Base-by-base conservation (phyloP, 75 land plant species). In the Picea sitchensis region DNA sequence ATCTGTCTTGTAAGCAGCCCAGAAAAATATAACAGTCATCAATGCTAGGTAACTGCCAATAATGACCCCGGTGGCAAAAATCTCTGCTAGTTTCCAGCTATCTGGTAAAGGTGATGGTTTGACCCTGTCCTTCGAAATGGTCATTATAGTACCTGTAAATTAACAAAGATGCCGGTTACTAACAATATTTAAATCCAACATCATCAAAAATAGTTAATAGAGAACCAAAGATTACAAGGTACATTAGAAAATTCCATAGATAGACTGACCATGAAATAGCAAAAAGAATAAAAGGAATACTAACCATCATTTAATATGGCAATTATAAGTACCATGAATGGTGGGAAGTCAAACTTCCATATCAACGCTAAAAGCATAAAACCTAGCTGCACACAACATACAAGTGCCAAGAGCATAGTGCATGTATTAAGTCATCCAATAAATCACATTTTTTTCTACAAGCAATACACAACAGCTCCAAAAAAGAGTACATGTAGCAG, bases 251-350 rank as follows among this genome's bases (percentile, higher is more conserved):
- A 51, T 51, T 51, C 12, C 17, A 59, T 1, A 23, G 38, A 12
- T 20, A 18, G 20, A 21, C 47, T 17, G 31, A 80, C 58, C 60
- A 58, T 38, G 8, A 76, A 20, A 61, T 31, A 77, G 36, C 26
- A 15, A 60, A 59, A 73, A 18, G 21, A 26, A 62, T 26, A 78
- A 47, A 36, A 32, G 23, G 26, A 79, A 30, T 23, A 83, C 89
- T 80, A 64, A 95, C 98, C 99, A 85, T 96, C 99, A 87, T 96
- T 96, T 8, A 96, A 89, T 31, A 96, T 94, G 23, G 99, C 96
- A 85, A 96, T 96, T 59, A 96, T 91, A 26, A 96, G 90, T 8
- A 96, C 96, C 98, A 96, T 96, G 80, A 96, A 96, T 5, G 98
- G 98, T 59, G 98, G 94, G 78, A 96, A 96, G 77, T 96, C 98